These are phyloP conservation scores for Paramecium tetraurelia DNA, from an alignment of 73 alveolate genomes.

Conservation along the genomic window DNA sequence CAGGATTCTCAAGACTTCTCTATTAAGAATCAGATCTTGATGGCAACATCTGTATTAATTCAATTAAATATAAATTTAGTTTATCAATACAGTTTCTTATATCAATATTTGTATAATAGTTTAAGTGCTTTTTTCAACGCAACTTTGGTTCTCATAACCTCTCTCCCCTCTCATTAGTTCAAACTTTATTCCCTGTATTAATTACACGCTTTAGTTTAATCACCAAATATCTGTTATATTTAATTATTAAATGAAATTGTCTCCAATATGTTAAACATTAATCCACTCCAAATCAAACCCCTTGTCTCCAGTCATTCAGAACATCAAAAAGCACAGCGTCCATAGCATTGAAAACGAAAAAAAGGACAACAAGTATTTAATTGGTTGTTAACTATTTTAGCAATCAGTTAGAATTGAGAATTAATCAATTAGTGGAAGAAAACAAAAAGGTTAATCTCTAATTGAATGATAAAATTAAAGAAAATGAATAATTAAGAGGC, in stretches of 20 bases:
- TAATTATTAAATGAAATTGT: not conserved
- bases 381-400: not conserved
- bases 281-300: not conserved
- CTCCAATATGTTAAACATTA: not conserved
- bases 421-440: not conserved
- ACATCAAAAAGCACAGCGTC: not conserved
- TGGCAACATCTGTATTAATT: not conserved
- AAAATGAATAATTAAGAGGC: not conserved
- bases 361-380: not conserved
- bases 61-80: not conserved
- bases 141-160: not conserved
- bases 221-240: not conserved
- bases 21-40: conserved; percentile 18
- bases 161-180: not conserved
- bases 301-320: not conserved
- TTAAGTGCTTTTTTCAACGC: not conserved
- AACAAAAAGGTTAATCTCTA: not conserved
- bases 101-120: not conserved
- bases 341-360: not conserved
- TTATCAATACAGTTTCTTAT: not conserved
- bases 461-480: conserved; percentile 4
- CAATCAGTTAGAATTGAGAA: not conserved
- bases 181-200: not conserved
- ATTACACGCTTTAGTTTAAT: not conserved
- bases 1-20: conserved; percentile 13